Evolutionary conservation across 2,329 filamentous ascomycete genomes (phyloP), one percentile per base, ranked within the genome.

Genomic region (Pseudophaeomoniella oleicola): DNA sequence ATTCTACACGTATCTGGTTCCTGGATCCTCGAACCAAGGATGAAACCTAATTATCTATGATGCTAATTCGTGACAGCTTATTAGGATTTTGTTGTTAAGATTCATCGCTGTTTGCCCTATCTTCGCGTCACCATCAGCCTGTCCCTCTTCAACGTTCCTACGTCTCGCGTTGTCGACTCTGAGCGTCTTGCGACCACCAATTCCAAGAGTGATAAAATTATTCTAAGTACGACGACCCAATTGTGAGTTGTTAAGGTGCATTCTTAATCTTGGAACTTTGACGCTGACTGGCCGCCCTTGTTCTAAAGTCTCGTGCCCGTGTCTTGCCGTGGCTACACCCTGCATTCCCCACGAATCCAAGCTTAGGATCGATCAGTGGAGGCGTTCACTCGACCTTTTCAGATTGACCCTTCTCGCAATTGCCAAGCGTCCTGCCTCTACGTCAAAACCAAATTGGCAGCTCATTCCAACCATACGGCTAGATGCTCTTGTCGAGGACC

Each of bases 371-470:
- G 51, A 55, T 50, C 50, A 54, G 57, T 58, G 59, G 60, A 63
- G 58, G 56, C 59, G 59, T 63, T 63, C 46, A 56, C 54, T 63
- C 59, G 60, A 60, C 41, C 56, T 63, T 59, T 52, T 54, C 52
- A n/a, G n/a, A n/a, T 52, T 54, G 46, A 46, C 50, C 9, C 31
- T 14, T 32, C 14, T 22, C 5, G 18, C 33, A 16, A 19, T 12
- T 16, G 16, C 19, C n/a, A 30, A 30, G 34, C 16, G 11, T 5
- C 14, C n/a, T 36, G n/a, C n/a, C n/a, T n/a, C n/a, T n/a, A n/a
- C n/a, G n/a, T n/a, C n/a, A n/a, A 11, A 11, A 27, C 10, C 19
- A 14, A 36, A 36, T 31, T 36, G 16, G 18, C 34, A 31, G 19
- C n/a, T 30, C 22, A 27, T 29, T 36, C 22, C 34, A 27, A 36